Percentiles rank a stretch among this genome's conserved stretches.
phyloP scores from a whole-genome alignment of 2,329 filamentous ascomycete genomes.

The Chaetomium globosum region DNA sequence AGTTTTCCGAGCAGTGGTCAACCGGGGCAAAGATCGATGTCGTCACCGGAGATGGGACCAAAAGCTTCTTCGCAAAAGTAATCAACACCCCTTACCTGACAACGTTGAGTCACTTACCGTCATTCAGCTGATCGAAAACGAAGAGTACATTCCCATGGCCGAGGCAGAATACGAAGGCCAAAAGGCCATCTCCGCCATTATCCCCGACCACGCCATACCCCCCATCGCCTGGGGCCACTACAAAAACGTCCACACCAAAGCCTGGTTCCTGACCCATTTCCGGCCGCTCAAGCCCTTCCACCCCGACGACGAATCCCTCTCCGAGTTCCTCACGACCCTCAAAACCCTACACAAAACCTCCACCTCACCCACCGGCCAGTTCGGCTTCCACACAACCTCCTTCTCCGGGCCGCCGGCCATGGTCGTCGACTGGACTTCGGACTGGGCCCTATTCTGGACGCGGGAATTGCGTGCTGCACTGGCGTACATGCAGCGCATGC shows the following conservation, averaged over 20 bases:
- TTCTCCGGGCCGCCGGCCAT: not conserved
- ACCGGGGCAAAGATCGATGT: too few species aligned
- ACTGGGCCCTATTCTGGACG: not conserved
- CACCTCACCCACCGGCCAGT: too few species aligned
- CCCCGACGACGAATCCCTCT: too few species aligned
- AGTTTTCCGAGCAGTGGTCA: too few species aligned
- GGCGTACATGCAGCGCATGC: not conserved
- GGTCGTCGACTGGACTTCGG: not conserved
- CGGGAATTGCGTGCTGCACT: not conserved
- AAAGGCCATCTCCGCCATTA: not conserved
- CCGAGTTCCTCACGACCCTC: too few species aligned
- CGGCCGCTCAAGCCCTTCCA: not conserved
- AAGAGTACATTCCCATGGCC: not conserved
- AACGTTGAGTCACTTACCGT: not conserved
- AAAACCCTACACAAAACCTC: too few species aligned
- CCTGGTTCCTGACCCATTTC: slow-evolving; percentile 5
- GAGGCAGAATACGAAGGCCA: slow-evolving; percentile 1
- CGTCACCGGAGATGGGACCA: too few species aligned
- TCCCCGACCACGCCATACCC: not conserved
- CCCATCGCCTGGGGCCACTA: slow-evolving; percentile 12
- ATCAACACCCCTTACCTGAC: not conserved
- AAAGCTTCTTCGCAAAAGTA: too few species aligned
- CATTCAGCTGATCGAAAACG: not conserved
- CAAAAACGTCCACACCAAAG: not conserved
- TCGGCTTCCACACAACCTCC: too few species aligned